phyloP scores from a whole-genome alignment of 1,139 yeast genomes.

The Suhomyces anneliseae region DNA sequence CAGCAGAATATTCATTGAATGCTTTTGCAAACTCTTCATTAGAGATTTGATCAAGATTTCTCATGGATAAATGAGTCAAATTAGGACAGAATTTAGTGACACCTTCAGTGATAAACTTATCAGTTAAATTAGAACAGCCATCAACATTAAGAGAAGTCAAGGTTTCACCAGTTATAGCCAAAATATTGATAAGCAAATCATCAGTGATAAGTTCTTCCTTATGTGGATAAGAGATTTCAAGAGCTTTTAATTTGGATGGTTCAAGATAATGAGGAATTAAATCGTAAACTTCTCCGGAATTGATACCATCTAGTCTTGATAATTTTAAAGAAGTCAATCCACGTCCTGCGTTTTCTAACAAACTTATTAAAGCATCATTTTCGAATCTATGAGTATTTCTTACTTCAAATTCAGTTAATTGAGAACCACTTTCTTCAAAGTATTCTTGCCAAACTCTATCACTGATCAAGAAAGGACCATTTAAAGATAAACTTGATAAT shows the following conservation, averaged over 20 bases:
- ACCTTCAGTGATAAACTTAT: constrained; percentile 58
- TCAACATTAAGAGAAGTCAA: constrained; percentile 60
- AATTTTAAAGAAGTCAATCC: constrained; percentile 50
- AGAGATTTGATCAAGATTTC: constrained; percentile 58
- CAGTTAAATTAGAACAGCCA: constrained; percentile 75
- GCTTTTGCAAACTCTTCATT: constrained; percentile 62
- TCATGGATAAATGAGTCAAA: constrained; percentile 54
- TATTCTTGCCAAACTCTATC: constrained; percentile 74
- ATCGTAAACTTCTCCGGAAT: constrained; percentile 56
- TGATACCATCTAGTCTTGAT: constrained; percentile 71
- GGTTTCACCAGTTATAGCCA: constrained; percentile 63
- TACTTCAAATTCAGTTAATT: constrained; percentile 51
- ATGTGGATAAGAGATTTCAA: constrained; percentile 71
- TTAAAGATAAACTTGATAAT: constrained; percentile 56
- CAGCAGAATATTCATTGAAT: constrained; percentile 48
- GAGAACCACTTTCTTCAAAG: constrained; percentile 47
- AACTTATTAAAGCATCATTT: constrained; percentile 59
- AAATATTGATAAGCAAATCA: constrained; percentile 62
- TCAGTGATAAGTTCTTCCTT: constrained; percentile 69
- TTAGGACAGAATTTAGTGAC: constrained; percentile 57
- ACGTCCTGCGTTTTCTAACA: constrained; percentile 64
- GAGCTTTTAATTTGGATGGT: constrained; percentile 44
- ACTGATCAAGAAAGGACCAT: constrained; percentile 86
- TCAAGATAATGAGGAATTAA: constrained; percentile 62
- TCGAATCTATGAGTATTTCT: constrained; percentile 83